phyloP scores from a whole-genome alignment of 306 rosid genomes.

The Corylus heterophylla region DNA sequence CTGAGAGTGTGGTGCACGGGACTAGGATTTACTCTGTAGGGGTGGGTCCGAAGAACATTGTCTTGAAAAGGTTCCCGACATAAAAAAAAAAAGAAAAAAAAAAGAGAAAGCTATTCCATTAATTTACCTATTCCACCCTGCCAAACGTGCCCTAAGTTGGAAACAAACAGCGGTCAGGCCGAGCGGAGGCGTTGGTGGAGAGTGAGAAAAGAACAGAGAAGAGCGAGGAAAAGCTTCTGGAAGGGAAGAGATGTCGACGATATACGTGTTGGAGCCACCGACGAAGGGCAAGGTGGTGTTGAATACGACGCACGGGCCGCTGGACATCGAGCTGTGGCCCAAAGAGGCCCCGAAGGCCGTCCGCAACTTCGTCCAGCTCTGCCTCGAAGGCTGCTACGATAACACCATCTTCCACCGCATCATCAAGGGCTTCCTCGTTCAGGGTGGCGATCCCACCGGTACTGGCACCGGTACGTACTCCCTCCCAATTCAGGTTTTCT shows the following conservation, averaged over 20 bases:
- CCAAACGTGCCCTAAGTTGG: no score
- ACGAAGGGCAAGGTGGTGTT: conserved; percentile 90
- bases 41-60: no score
- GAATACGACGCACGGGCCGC: conserved; percentile 80
- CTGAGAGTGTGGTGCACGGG: no score
- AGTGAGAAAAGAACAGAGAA: no score
- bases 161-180: background rate
- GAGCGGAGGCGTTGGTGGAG: background rate
- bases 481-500: background rate
- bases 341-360: conserved; percentile 96
- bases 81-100: no score
- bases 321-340: conserved; percentile 95
- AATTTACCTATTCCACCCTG: no score
- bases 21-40: no score
- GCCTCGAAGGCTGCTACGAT: conserved; percentile 84
- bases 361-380: conserved; percentile 92
- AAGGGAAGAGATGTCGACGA: conserved; percentile 66
- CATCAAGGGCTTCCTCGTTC: conserved; percentile 77
- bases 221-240: no score
- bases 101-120: no score
- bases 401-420: conserved; percentile 86
- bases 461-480: conserved; percentile 66
- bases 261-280: conserved; percentile 94
- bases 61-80: no score
- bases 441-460: conserved; percentile 91